A percentile compares a stretch with the other conserved stretches of the same genome.
These are phyloP conservation scores for Psilocybe sp. DNA, from an alignment of 768 basidiomycete species.

Conservation along the genomic window DNA sequence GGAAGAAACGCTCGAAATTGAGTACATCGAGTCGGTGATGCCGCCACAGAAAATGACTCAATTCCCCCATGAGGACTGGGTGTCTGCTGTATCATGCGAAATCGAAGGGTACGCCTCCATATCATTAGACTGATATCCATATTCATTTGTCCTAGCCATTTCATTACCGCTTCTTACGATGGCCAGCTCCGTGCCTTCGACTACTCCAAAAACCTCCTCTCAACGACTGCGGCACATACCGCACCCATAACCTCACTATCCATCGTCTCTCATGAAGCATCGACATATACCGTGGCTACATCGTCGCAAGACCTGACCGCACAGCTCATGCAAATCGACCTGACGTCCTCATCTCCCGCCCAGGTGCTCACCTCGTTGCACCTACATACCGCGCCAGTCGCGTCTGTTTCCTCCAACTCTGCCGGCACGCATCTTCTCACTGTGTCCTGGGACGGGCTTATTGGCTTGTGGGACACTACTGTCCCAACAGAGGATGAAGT, in stretches of 20 bases:
- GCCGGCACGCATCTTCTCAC: slow-evolving; percentile 71
- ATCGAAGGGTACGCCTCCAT: slow-evolving; percentile 43
- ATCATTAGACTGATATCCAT: not conserved
- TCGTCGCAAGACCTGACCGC: slow-evolving; percentile 81
- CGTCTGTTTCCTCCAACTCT: slow-evolving; percentile 58
- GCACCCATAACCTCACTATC: slow-evolving; percentile 70
- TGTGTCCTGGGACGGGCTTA: slow-evolving; percentile 81
- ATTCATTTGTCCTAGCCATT: slow-evolving; percentile 41
- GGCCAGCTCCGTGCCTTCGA: slow-evolving; percentile 73
- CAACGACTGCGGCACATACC: slow-evolving; percentile 48
- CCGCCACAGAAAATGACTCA: slow-evolving; percentile 81
- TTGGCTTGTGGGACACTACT: slow-evolving; percentile 77
- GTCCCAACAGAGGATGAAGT: slow-evolving; percentile 68
- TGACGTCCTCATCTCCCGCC: slow-evolving; percentile 22
- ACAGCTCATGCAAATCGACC: slow-evolving; percentile 44
- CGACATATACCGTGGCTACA: slow-evolving; percentile 49
- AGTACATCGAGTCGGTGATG: slow-evolving; percentile 87
- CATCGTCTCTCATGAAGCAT: slow-evolving; percentile 39
- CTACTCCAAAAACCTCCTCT: slow-evolving; percentile 56
- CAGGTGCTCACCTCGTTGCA: slow-evolving; percentile 68
- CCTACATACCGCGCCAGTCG: slow-evolving; percentile 79
- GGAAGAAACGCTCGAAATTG: slow-evolving; percentile 91
- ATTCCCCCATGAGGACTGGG: slow-evolving; percentile 91
- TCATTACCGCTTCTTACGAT: slow-evolving; percentile 82
- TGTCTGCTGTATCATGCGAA: slow-evolving; percentile 72